Percentiles rank a stretch among this genome's conserved stretches.
phyloP scores from a whole-genome alignment of 1,139 yeast species.

The Taiozyma sp. region DNA sequence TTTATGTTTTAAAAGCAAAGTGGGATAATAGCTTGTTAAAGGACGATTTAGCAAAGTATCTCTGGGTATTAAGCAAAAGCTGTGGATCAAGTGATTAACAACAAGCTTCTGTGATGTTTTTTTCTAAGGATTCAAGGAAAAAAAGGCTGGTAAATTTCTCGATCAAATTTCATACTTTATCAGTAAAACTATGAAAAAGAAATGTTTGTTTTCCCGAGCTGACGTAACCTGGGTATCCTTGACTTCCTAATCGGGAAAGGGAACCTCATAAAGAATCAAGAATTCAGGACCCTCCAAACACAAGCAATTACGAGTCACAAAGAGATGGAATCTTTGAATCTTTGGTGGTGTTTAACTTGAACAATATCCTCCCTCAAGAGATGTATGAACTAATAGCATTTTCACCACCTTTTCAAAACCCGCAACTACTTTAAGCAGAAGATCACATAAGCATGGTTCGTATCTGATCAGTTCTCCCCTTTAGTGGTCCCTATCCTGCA shows the following conservation, averaged over 20 bases:
- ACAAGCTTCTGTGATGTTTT: neutral
- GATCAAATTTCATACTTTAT: neutral
- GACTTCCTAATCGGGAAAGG: slow-evolving; percentile 6
- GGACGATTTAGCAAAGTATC: neutral
- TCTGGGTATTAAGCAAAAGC: no score
- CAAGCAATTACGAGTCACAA: no score
- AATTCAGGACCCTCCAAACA: no score
- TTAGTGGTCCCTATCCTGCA: no score
- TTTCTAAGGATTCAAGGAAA: neutral
- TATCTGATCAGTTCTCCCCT: neutral
- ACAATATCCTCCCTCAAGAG: no score
- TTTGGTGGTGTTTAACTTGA: no score
- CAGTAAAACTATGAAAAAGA: neutral
- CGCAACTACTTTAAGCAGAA: neutral
- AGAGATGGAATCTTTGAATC: no score
- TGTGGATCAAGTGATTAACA: neutral
- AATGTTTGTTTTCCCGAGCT: neutral
- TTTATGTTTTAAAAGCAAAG: neutral
- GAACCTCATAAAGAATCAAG: no score
- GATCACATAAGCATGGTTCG: neutral
- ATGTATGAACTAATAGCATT: no score
- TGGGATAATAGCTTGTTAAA: neutral
- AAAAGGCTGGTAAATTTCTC: neutral
- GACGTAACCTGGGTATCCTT: neutral
- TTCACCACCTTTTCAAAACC: neutral